These are phyloP conservation scores for Spiraea crenata DNA, from an alignment of 331 rosid genomes.

Conservation along the genomic window DNA sequence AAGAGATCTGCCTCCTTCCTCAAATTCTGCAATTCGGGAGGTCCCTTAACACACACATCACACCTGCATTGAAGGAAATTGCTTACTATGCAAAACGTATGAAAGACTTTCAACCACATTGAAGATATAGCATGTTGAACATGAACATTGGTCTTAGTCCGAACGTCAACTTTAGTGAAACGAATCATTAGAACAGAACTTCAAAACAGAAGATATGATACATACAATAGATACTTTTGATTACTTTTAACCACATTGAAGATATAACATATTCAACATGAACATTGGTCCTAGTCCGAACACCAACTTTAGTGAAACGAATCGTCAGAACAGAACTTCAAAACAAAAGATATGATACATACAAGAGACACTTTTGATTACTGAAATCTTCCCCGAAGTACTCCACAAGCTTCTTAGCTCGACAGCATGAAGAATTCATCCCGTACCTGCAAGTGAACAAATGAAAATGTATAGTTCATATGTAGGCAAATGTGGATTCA, in stretches of 20 bases:
- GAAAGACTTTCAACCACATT: neutral
- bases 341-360: constrained; percentile 35
- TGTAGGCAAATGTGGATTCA: neutral
- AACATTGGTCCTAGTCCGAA: neutral
- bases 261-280: neutral
- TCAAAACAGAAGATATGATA: constrained; percentile 17
- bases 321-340: neutral
- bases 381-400: constrained; percentile 80
- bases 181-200: neutral
- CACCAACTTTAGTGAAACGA: neutral
- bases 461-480: neutral
- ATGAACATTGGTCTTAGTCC: neutral
- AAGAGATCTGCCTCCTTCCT: constrained; percentile 69
- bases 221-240: too few relatives aligned
- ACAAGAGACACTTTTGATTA: constrained; percentile 66
- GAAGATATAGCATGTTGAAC: neutral
- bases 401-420: constrained; percentile 77
- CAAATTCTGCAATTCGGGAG: constrained; percentile 68
- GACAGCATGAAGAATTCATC: constrained; percentile 74
- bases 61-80: constrained; percentile 52
- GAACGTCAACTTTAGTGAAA: neutral
- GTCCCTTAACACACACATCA: constrained; percentile 75
- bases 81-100: neutral
- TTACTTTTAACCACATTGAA: neutral
- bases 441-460: constrained; percentile 60